These are phyloP conservation scores for Xanthoconium separans DNA, from an alignment of 1,284 basidiomycete species.

Conservation along the genomic window DNA sequence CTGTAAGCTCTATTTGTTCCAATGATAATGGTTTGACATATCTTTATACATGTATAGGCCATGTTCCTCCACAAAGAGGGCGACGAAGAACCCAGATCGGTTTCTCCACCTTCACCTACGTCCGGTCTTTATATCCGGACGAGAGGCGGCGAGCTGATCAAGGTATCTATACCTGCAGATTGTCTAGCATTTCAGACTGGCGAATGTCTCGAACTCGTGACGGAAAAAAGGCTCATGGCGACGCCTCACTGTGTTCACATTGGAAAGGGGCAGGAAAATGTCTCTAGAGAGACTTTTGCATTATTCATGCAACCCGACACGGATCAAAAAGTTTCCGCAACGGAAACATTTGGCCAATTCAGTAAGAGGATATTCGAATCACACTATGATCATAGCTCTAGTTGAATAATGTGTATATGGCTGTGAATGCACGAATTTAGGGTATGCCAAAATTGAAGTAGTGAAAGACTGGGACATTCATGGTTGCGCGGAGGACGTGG, in stretches of 20 bases:
- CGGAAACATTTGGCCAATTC: constrained; percentile 85
- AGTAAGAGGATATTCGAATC: constrained; percentile 78
- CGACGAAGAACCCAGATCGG: constrained; percentile 43
- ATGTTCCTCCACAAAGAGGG: constrained; percentile 65
- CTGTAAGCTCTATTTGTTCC: constrained; percentile 43
- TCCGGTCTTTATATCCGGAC: constrained; percentile 91
- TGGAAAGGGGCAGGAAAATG: constrained; percentile 48
- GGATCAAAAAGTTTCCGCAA: constrained; percentile 64
- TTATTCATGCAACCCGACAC: constrained; percentile 93
- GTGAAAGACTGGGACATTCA: constrained; percentile 5
- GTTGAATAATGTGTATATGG: constrained; percentile 18
- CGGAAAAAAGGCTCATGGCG: constrained; percentile 71
- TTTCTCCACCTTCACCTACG: constrained; percentile 65
- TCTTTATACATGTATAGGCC: constrained; percentile 48
- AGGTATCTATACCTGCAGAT: constrained; percentile 80
- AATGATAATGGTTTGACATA: not conserved
- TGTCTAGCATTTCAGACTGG: constrained; percentile 92
- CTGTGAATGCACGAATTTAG: constrained; percentile 7
- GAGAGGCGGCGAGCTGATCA: constrained; percentile 70
- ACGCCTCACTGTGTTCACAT: constrained; percentile 90
- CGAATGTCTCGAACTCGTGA: constrained; percentile 87
- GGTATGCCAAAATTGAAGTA: too few relatives aligned
- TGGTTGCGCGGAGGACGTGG: constrained; percentile 22
- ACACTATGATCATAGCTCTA: constrained; percentile 58
- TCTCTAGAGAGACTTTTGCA: constrained; percentile 85